phyloP scores from a whole-genome alignment of 1,284 basidiomycete genomes.

The Athelia sp. region DNA sequence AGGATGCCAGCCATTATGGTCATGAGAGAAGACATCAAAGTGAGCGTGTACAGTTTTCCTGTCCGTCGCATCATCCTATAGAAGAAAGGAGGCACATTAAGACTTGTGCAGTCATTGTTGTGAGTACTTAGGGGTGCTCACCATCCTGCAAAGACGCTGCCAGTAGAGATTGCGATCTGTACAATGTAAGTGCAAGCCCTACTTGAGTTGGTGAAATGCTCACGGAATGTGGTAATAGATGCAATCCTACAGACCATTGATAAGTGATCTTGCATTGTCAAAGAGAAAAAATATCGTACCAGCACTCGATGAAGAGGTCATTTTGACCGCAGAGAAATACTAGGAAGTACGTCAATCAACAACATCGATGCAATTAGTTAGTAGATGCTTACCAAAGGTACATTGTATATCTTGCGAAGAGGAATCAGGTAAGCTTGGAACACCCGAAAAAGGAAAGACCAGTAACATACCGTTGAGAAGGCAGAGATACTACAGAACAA shows the following conservation, averaged over 20 bases:
- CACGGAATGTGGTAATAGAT: slow-evolving; percentile 86
- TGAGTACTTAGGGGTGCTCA: slow-evolving; percentile 29
- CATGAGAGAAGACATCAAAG: slow-evolving; percentile 51
- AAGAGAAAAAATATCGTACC: slow-evolving; percentile 38
- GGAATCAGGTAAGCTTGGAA: slow-evolving; percentile 9
- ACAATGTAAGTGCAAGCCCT: slow-evolving; percentile 10
- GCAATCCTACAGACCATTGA: slow-evolving; percentile 43
- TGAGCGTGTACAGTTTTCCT: slow-evolving; percentile 75
- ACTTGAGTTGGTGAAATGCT: slow-evolving; percentile 19
- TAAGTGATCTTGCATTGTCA: slow-evolving; percentile 11
- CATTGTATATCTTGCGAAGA: slow-evolving; percentile 72
- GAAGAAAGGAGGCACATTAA: background rate
- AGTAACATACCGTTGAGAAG: slow-evolving; percentile 70
- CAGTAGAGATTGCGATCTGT: slow-evolving; percentile 70
- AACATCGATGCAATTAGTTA: too few relatives aligned
- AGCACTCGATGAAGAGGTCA: slow-evolving; percentile 66
- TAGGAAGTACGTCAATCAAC: slow-evolving; percentile 16
- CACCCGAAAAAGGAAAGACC: slow-evolving; percentile 1
- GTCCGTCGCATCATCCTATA: slow-evolving; percentile 77
- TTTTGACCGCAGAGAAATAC: slow-evolving; percentile 85
- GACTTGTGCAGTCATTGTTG: background rate
- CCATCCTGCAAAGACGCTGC: slow-evolving; percentile 84
- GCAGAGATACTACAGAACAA: slow-evolving; percentile 71
- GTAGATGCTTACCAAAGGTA: slow-evolving; percentile 60
- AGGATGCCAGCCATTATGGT: slow-evolving; percentile 51